phyloP scores from a whole-genome alignment of 2,329 filamentous ascomycete species.

The Hypoxylon sp. region DNA sequence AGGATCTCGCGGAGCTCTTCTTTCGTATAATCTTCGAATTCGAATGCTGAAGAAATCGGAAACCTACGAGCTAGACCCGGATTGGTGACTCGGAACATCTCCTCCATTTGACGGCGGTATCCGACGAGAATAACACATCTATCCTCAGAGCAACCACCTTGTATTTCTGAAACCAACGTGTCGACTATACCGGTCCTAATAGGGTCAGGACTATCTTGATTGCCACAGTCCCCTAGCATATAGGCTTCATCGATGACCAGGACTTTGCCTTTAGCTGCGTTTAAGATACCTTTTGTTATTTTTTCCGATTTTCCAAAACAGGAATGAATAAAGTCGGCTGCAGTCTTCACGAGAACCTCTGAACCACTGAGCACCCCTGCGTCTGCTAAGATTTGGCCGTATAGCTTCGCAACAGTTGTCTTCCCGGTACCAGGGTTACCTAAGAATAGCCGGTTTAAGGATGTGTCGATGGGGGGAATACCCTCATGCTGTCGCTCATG shows the following conservation, averaged over 20 bases:
- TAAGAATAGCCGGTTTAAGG: constrained; percentile 66
- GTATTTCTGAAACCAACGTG: constrained; percentile 68
- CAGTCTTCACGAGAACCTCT: constrained; percentile 68
- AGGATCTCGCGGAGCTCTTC: constrained; percentile 62
- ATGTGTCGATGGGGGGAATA: constrained; percentile 57
- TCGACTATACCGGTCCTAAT: constrained; percentile 66
- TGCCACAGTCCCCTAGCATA: constrained; percentile 53
- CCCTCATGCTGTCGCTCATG: constrained; percentile 65
- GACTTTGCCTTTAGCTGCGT: constrained; percentile 65
- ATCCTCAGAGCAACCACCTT: constrained; percentile 67
- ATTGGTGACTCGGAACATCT: constrained; percentile 69
- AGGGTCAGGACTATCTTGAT: constrained; percentile 28
- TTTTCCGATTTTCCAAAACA: constrained; percentile 64
- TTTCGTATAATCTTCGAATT: constrained; percentile 68
- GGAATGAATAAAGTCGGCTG: constrained; percentile 65
- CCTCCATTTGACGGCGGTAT: constrained; percentile 66
- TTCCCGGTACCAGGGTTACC: constrained; percentile 72
- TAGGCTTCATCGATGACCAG: constrained; percentile 73
- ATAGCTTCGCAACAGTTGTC: constrained; percentile 69
- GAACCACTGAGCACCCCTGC: constrained; percentile 65
- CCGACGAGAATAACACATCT: constrained; percentile 69
- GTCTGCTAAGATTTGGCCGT: constrained; percentile 67
- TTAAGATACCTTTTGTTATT: constrained; percentile 65
- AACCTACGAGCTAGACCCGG: constrained; percentile 68
- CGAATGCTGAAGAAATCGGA: constrained; percentile 62